phyloP scores from a whole-genome alignment of 345 rosid species.

The Firmiana major region DNA sequence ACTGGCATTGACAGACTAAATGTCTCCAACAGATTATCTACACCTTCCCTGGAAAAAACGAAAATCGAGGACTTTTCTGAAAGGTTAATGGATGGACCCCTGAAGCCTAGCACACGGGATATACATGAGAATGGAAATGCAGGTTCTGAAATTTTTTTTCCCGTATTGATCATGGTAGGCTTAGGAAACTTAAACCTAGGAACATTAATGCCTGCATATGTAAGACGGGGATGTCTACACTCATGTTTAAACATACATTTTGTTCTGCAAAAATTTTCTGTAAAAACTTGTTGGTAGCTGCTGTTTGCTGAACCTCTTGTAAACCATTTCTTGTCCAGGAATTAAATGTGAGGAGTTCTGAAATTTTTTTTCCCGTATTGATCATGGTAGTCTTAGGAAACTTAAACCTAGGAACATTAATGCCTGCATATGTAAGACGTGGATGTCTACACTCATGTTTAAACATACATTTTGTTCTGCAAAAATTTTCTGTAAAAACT shows the following conservation, averaged over 20 bases:
- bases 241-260: not conserved
- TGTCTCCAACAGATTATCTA: constrained; percentile 35
- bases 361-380: constrained; percentile 4
- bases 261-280: not conserved
- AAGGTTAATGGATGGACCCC: constrained; percentile 51
- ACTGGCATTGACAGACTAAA: constrained; percentile 41
- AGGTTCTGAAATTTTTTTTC: constrained; percentile 38
- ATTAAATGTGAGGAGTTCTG: constrained; percentile 45
- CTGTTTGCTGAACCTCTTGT: constrained; percentile 13
- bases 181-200: not conserved
- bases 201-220: not conserved
- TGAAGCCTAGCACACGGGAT: constrained; percentile 41
- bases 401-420: not conserved
- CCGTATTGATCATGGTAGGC: not conserved
- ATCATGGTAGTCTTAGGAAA: constrained; percentile 1
- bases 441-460: not conserved
- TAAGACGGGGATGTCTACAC: not conserved
- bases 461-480: not conserved
- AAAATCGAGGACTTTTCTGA: constrained; percentile 57
- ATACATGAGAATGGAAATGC: constrained; percentile 51
- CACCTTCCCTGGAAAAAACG: constrained; percentile 46
- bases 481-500: not conserved
- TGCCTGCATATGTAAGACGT: not conserved
- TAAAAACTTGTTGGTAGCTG: not conserved
- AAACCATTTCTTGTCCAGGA: constrained; percentile 41